Base-by-base conservation (phyloP, 495 filamentous ascomycete species). In the Aspergillus heteromorphus region DNA sequence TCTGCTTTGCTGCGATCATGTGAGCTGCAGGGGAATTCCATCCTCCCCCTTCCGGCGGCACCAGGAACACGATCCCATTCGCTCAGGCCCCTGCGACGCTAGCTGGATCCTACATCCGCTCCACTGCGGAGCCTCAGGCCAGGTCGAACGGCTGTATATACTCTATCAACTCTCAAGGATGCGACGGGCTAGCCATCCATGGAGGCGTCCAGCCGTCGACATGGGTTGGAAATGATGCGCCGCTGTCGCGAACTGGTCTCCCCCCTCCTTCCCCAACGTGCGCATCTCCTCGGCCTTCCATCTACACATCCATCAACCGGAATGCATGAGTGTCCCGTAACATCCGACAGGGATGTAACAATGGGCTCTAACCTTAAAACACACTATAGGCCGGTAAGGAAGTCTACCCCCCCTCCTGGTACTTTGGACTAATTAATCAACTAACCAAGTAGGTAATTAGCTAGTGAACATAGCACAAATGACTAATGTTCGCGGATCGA, bases 1-100 rank as follows among this genome's bases (percentile, higher is more conserved):
- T 34, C 31, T 20, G 27, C 40, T 56, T 56, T 45, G 38, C 45
- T 42, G 41, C 43, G 51, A 55, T 73, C 70, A 71, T 73, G 70
- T 71, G 70, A 71, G 65, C 43, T 36, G 31, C 57, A 55, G 38
- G 47, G 34, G 45, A 59, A 54, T 42, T 27, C 45, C 14, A 38
- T 13, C 56, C 52, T 54, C 45, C 45, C 47, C 56, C 42, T 58
- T 58, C 47, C 40, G 20, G 45, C 56, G 56, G 56, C 40, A 54
- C 31, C 48, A 53, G 55, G 51, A 50, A 52, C 41, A 30, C 3
- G 10, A 29, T 55, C 55, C 51, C 31, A 62, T 62, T 62, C 49
- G 51, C 19, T 30, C 43, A 53, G 34, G 17, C 20, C 36, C 9
- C 21, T 45, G 45, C 11, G 40, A 23, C 48, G 5, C 34, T 31